Base-by-base conservation (phyloP, 306 rosid species). In the Argentina anserina region DNA sequence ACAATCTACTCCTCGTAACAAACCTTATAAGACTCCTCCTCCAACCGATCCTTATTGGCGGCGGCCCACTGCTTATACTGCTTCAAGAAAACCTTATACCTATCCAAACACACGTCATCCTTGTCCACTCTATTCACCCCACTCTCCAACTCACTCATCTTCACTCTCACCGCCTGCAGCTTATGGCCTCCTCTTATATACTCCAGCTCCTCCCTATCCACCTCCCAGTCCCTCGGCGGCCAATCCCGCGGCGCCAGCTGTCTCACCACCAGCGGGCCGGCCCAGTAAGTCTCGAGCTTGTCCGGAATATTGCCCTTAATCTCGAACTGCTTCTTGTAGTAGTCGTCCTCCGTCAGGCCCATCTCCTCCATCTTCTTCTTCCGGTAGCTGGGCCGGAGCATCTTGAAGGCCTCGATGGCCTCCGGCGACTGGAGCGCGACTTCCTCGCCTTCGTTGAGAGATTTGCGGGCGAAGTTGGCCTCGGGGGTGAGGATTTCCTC, bases 191-290 rank as follows among this genome's bases (percentile, higher is more conserved):
- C 97, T 3, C 99, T 85, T 37, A 94, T 91, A 33, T 79, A 91
- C 78, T 86, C 91, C 61, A 91, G 84, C 80, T 94, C 98, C 84
- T 86, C 52, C 78, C 80, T 83, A 58, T 94, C 95, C 6, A 94
- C 98, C 78, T 84, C 84, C 98, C 98, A 94, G 5, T 91, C 98
- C 59, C 89, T 65, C 25, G 98, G 98, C 4, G 98, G 98, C 98
- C 98, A 94, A 77, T 94, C 98, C 20, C 98, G 67, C 14, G 98
- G 98, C 40, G 97, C 95, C 53, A 94, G 83, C 14, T 76, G 83
- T 29, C 86, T 81, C 23, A 87, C 63, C 26, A 94, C 90, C 69
- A 88, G 64, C 9, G 99, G 97, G 0, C 76, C 84, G 0, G 82
- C 67, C 99, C 99, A 94, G 0, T 26, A 36, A 7, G 99, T 91